Evolutionary conservation across 1,284 basidiomycete genomes (phyloP).

Genomic region (Cryptococcus hybrid): DNA sequence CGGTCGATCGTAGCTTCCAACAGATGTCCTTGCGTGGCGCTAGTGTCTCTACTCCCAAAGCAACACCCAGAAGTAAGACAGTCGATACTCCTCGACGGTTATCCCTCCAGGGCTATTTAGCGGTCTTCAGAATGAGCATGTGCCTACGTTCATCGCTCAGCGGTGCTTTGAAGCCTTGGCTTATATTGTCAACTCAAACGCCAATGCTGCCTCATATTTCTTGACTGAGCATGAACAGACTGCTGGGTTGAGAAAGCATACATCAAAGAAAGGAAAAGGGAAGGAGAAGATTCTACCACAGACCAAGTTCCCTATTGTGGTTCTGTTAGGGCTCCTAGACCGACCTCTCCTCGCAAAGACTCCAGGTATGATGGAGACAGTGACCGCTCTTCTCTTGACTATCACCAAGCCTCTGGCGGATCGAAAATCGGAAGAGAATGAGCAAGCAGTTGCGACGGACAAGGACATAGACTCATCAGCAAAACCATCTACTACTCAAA

Average conservation of each 20-base stretch:
- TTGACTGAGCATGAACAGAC: constrained; percentile 88
- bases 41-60: constrained; percentile 59
- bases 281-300: constrained; percentile 72
- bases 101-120: constrained; percentile 55
- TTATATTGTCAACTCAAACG: constrained; percentile 80
- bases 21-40: constrained; percentile 75
- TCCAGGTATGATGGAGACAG: constrained; percentile 84
- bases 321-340: constrained; percentile 80
- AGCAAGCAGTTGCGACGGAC: not conserved
- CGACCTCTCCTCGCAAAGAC: constrained; percentile 78
- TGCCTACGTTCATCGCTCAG: constrained; percentile 88
- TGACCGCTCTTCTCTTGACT: constrained; percentile 78
- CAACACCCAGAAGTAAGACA: constrained; percentile 63
- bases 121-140: constrained; percentile 71
- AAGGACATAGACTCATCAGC: not conserved
- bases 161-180: constrained; percentile 85
- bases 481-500: not conserved
- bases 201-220: constrained; percentile 84
- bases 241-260: constrained; percentile 64
- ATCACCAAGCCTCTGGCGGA: constrained; percentile 74
- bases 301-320: constrained; percentile 84
- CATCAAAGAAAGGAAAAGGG: constrained; percentile 77
- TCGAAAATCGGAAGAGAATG: not conserved
- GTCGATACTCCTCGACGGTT: constrained; percentile 43
- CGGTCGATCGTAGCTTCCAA: constrained; percentile 91